Conservation (phyloP, 2,329 filamentous ascomycete genomes). For the Talaromyces sp. region DNA sequence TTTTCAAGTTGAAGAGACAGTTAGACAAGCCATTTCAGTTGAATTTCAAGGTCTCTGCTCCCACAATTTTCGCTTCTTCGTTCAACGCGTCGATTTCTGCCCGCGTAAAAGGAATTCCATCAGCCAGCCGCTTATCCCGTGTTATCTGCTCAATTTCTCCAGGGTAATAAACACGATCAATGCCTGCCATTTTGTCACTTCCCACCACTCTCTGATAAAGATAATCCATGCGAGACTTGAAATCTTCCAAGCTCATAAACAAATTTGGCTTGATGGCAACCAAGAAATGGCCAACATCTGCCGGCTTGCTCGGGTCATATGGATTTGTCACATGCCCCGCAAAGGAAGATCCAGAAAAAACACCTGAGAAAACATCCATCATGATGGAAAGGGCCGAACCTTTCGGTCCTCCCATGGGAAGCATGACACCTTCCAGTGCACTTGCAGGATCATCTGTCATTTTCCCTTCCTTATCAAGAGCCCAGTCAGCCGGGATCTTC, state of each 20-base stretch:
- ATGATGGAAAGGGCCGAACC: conserved; percentile 76
- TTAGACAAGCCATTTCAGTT: background rate
- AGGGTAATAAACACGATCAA: conserved; percentile 61
- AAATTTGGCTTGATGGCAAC: conserved; percentile 73
- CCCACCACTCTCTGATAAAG: conserved; percentile 58
- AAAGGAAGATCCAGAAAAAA: conserved; percentile 75
- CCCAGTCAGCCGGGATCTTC: conserved; percentile 63
- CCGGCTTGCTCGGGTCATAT: conserved; percentile 69
- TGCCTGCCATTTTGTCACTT: conserved; percentile 55
- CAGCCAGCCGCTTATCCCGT: background rate
- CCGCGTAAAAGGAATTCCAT: background rate
- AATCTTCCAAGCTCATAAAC: conserved; percentile 71
- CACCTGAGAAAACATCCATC: conserved; percentile 87
- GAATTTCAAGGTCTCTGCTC: background rate
- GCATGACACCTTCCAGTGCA: conserved; percentile 76
- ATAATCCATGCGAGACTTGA: conserved; percentile 63
- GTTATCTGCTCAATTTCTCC: conserved; percentile 55
- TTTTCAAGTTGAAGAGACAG: no score
- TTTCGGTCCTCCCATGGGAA: conserved; percentile 84
- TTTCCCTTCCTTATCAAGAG: conserved; percentile 69
- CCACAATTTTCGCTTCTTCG: background rate
- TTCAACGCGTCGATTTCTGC: background rate
- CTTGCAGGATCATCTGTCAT: conserved; percentile 71
- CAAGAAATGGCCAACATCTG: conserved; percentile 75
- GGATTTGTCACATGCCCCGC: conserved; percentile 76